These are phyloP conservation scores for Russula lepida DNA, from an alignment of 768 basidiomycete genomes.

Conservation along the genomic window DNA sequence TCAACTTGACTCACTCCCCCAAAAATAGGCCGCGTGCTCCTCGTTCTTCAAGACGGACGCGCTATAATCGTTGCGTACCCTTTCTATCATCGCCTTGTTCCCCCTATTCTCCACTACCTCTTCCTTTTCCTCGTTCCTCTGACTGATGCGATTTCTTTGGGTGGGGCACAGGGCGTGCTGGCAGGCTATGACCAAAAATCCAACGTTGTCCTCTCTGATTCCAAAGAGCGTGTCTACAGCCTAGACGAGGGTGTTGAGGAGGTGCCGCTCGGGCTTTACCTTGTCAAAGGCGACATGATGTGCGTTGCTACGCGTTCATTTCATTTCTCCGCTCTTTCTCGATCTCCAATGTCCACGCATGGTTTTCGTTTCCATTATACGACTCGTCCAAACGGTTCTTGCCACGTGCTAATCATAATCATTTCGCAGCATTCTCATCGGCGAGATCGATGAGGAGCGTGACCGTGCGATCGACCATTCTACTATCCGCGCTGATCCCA, in stretches of 20 bases:
- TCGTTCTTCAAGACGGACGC: constrained; percentile 94
- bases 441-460: constrained; percentile 76
- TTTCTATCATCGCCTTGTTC: background rate
- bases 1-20: background rate
- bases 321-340: background rate
- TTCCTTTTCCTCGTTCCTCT: background rate
- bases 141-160: background rate
- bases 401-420: background rate
- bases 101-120: background rate
- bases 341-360: background rate
- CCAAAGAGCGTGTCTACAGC: constrained; percentile 88
- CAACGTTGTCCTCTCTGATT: constrained; percentile 91
- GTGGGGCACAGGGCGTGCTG: constrained; percentile 60
- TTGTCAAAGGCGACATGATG: constrained; percentile 99
- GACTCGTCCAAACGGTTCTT: background rate
- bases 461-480: constrained; percentile 70
- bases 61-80: constrained; percentile 70
- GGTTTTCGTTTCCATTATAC: background rate
- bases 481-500: constrained; percentile 79
- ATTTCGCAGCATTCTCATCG: constrained; percentile 55
- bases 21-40: constrained; percentile 69
- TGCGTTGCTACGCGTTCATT: constrained; percentile 39
- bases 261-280: constrained; percentile 87
- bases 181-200: constrained; percentile 93
- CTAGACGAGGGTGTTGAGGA: constrained; percentile 90